Base-by-base conservation (phyloP, 2,329 filamentous ascomycete species). In the Pseudohalonectria lignicola region DNA sequence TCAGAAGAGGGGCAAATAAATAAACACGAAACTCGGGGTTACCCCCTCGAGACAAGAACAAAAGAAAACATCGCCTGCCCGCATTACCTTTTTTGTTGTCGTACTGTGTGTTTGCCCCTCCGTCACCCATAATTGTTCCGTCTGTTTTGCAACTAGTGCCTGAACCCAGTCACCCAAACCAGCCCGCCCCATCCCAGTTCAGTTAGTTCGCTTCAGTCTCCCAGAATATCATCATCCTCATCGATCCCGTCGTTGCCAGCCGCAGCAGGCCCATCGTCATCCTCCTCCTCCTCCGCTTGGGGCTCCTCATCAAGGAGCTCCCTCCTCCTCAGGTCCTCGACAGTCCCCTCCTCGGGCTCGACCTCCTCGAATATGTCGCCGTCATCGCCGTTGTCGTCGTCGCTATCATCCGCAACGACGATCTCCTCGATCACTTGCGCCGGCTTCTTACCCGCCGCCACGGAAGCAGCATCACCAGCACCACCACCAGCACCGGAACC, bases 271-370 rank as follows among this genome's bases (percentile, higher is more conserved):
- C 31, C 19, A 17, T 47, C 49, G 16, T 60, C 58, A 1, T 57
- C 61, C 12, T 61, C 60, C 4, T 64, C 61, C 3, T 61, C 58
- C 15, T 64, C 64, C 6, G 66, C 62, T 20, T 60, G 56, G 28
- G 59, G 56, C 5, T 53, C 56, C 39, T 74, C 69, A 5, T 72
- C 73, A 18, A 76, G 45, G 39, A 78, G 53, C 49, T 73, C 75
- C 37, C 71, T 61, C 39, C 66, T 61, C 20, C 67, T 61, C 23
- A 78, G 54, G 47, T 79, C 74, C 49, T 78, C 76, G 11, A 55
- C 59, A 4, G 72, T 75, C 36, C 72, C 76, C 48, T 79, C 76
- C 45, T 76, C 74, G 0, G 64, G 67, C 43, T 73, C 70, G 0
- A 54, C 56, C 19, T 68, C 66, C 18, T 64, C 64, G n/a, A n/a